Percentiles rank a stretch among this genome's conserved stretches.
Evolutionary conservation across 2,329 filamentous ascomycete species (phyloP).

Genomic region (Trichoderma sp.): DNA sequence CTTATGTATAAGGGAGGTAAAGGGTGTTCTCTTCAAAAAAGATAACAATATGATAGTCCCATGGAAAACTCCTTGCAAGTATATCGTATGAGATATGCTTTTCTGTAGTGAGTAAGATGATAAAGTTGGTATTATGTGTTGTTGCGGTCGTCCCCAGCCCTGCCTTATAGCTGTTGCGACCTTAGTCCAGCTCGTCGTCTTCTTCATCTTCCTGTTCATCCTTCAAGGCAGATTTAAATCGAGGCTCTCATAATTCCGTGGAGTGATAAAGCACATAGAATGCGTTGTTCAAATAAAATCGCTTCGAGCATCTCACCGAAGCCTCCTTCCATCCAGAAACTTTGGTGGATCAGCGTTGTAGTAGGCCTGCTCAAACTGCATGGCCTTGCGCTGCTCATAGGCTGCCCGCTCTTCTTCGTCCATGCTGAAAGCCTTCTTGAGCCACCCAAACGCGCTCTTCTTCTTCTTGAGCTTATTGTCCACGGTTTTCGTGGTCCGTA

Average conservation of each 20-base stretch:
- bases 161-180: background rate
- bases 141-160: background rate
- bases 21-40: background rate
- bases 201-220: background rate
- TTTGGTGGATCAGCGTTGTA: conserved; percentile 53
- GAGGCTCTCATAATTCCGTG: background rate
- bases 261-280: background rate
- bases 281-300: background rate
- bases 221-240: background rate
- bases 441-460: conserved; percentile 66
- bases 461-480: conserved; percentile 62
- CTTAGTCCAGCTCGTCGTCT: background rate
- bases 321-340: conserved; percentile 58
- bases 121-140: background rate
- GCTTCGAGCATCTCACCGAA: conserved; percentile 31
- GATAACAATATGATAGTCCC: background rate
- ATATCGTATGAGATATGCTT: background rate
- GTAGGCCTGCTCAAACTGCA: conserved; percentile 49
- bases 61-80: background rate
- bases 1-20: background rate
- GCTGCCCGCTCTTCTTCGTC: conserved; percentile 63
- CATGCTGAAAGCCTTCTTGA: conserved; percentile 67
- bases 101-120: background rate
- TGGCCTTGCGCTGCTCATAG: conserved; percentile 57
- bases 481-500: conserved; percentile 32